Evolutionary conservation across 257 asterid species (phyloP), one percentile per base, ranked within the genome.

Genomic region (Solanum bukasovii): DNA sequence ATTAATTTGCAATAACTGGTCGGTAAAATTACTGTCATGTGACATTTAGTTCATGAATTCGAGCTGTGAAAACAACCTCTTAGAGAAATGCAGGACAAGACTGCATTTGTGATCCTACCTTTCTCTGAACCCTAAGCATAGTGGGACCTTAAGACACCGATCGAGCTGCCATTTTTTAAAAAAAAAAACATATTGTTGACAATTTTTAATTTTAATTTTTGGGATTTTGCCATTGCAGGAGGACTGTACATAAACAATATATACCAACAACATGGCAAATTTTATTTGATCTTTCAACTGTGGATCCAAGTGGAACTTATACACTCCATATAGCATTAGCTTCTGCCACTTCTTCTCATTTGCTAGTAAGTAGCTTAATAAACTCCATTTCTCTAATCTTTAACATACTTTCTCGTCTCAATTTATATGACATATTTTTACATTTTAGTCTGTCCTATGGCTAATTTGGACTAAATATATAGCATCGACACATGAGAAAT

Each of bases 311-410:
- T 4, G 92, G 82, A 89, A 92, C 88, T 40, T 96, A 96, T 87
- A 94, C 98, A 13, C 95, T 96, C 23, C 95, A 91, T 44, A 31
- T 96, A 77, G 96, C 98, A 3, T 84, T 96, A 1, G 98, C 98
- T 87, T 92, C 98, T 2, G 93, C 95, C 13, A 91, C 84, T 37
- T 67, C 7, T 34, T 96, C 97, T 46, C 89, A 86, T 29, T 59
- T 95, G 82, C 92, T 94, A 74, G 98, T 93, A 90, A 18, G 84
- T 8, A 27, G 1, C 65, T 56, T 56, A 56, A 18, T 46, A 46
- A 13, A 46, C 59, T 46, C 20, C 20, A 46, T 56, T 56, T 20
- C 65, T 56, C 65, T 52, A 52, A 16, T 52, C 8, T 2, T 1
- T 52, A 52, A 52, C 9, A 0, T 13, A 46, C 56, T 46, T 46